A percentile compares a stretch with the other conserved stretches of the same genome.
Conservation (phyloP, 805 yeast genomes). For the Lachancea waltii region DNA sequence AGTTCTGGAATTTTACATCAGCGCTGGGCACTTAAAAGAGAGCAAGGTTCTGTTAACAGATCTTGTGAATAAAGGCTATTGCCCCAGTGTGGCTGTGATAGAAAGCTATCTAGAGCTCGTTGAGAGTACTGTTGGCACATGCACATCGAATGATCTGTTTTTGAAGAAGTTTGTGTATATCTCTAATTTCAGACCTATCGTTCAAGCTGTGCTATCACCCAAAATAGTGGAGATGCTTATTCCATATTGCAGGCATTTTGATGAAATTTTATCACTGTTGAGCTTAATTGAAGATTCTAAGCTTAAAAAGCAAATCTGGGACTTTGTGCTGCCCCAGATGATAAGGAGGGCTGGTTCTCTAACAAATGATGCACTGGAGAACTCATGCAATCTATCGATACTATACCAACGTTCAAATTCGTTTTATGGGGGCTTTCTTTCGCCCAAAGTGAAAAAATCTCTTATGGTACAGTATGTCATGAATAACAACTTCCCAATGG, state of each 20-base stretch:
- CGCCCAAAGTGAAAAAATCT: conserved; percentile 9
- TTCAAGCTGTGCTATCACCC: conserved; percentile 14
- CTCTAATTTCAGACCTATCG: conserved; percentile 18
- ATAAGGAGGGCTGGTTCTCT: conserved; percentile 10
- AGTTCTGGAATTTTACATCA: conserved; percentile 15
- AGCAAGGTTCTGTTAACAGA: conserved; percentile 14
- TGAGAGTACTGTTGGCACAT: conserved; percentile 1
- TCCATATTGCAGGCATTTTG: conserved; percentile 20
- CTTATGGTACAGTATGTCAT: conserved; percentile 13
- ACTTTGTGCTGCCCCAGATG: conserved; percentile 11
- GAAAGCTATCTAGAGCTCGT: conserved; percentile 15
- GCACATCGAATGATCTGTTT: conserved; percentile 5
- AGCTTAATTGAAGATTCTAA: conserved; percentile 11
- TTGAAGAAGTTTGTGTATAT: conserved; percentile 17
- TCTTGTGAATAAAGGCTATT: conserved; percentile 11
- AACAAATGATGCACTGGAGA: conserved; percentile 9
- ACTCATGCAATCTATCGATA: conserved; percentile 13
- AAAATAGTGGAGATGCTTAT: conserved; percentile 14
- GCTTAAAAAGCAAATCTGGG: conserved; percentile 12
- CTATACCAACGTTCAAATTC: conserved; percentile 9
- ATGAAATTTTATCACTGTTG: conserved; percentile 19
- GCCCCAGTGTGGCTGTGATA: conserved; percentile 14
- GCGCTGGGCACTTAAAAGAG: conserved; percentile 10
- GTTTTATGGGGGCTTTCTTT: conserved; percentile 8
- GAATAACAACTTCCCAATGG: conserved; percentile 14